Evolutionary conservation across 257 asterid genomes (phyloP).

Genomic region (Solanum raphanifolium): DNA sequence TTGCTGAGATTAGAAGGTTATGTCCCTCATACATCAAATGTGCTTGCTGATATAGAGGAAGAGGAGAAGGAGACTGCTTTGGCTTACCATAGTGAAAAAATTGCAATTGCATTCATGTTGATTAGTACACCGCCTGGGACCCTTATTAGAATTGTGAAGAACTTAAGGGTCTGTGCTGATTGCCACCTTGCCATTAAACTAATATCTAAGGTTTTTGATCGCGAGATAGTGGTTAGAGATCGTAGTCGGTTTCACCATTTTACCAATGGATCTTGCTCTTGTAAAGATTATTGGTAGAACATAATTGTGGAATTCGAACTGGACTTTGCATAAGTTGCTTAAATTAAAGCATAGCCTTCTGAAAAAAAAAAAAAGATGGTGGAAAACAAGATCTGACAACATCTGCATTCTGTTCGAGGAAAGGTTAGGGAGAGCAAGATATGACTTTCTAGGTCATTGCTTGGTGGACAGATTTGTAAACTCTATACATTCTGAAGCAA

Average conservation of each 20-base stretch:
- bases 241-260: constrained; percentile 86
- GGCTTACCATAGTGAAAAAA: constrained; percentile 75
- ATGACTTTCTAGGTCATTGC: not conserved
- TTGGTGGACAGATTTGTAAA: not conserved
- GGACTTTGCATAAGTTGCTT: not conserved
- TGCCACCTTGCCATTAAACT: constrained; percentile 69
- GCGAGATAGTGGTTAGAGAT: constrained; percentile 77
- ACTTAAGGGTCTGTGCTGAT: constrained; percentile 73
- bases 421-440: not conserved
- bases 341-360: not conserved
- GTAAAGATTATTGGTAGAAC: constrained; percentile 76
- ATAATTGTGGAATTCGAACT: not conserved
- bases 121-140: constrained; percentile 53
- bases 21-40: constrained; percentile 54
- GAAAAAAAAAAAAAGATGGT: not conserved
- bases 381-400: not conserved
- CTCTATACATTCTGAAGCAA: not conserved
- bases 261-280: constrained; percentile 58
- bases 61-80: constrained; percentile 85
- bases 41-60: constrained; percentile 79
- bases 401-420: not conserved
- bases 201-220: constrained; percentile 41
- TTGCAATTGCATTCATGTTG: constrained; percentile 61
- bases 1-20: constrained; percentile 56
- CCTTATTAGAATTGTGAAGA: constrained; percentile 61